phyloP scores from a whole-genome alignment of 371 early-diverging fungal genomes.

The Mucor saturninus region DNA sequence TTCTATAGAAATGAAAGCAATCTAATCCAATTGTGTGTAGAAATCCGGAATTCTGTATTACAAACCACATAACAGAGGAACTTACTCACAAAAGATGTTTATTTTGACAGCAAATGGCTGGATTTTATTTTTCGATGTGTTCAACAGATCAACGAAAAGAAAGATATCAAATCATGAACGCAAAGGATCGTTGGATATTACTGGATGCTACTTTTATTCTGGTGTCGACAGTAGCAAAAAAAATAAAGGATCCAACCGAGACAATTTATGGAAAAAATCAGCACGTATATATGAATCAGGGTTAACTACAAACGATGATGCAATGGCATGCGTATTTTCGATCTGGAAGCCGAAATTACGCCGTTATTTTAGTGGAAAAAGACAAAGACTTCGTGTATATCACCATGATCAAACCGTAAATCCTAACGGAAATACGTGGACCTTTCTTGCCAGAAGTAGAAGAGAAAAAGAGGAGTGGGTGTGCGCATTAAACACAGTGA shows the following conservation, averaged over 20 bases:
- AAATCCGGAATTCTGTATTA: slow-evolving; percentile 64
- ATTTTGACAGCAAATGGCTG: slow-evolving; percentile 54
- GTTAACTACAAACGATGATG: slow-evolving; percentile 50
- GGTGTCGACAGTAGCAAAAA: slow-evolving; percentile 40
- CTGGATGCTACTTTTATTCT: slow-evolving; percentile 61
- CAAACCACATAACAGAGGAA: slow-evolving; percentile 49
- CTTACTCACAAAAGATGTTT: slow-evolving; percentile 57
- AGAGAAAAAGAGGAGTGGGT: slow-evolving; percentile 57
- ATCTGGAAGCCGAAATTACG: slow-evolving; percentile 57
- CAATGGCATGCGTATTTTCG: slow-evolving; percentile 59
- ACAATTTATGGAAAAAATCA: slow-evolving; percentile 33
- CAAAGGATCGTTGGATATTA: slow-evolving; percentile 50
- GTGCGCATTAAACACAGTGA: slow-evolving; percentile 44
- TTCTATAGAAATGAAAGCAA: neutral
- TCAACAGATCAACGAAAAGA: slow-evolving; percentile 36
- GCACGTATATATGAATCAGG: slow-evolving; percentile 57
- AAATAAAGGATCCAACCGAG: slow-evolving; percentile 27
- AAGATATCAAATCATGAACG: slow-evolving; percentile 45
- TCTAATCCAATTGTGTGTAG: slow-evolving; percentile 27
- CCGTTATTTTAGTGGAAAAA: slow-evolving; percentile 41
- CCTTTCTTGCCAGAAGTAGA: slow-evolving; percentile 41
- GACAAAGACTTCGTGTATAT: slow-evolving; percentile 35
- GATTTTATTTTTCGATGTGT: slow-evolving; percentile 53
- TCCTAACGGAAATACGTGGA: slow-evolving; percentile 35
- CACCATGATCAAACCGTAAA: slow-evolving; percentile 25